A percentile compares a stretch with the other conserved stretches of the same genome.
Evolutionary conservation across 768 basidiomycete genomes (phyloP).

Genomic region (Nidularia pulvinata): DNA sequence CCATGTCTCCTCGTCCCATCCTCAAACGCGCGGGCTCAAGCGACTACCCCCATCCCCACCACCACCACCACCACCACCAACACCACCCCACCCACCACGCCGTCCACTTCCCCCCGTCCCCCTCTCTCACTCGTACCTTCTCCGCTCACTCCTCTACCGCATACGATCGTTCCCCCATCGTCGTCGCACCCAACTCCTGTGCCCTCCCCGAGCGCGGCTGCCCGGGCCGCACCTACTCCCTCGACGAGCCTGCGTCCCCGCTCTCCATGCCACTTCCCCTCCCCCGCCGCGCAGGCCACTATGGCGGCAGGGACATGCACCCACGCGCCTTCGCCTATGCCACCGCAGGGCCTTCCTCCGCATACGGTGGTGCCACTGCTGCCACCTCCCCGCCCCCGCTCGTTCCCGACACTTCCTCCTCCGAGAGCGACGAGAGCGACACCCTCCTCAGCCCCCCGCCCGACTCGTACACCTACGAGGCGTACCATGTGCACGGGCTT

Average conservation of each 20-base stretch:
- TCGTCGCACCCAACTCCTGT: constrained; percentile 70
- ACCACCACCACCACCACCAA: constrained; percentile 15
- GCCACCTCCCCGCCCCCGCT: constrained; percentile 40
- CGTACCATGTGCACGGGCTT: constrained; percentile 21
- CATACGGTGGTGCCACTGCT: not conserved
- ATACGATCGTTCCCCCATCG: constrained; percentile 83
- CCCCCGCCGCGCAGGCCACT: constrained; percentile 12
- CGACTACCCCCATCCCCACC: constrained; percentile 19
- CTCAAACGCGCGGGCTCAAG: constrained; percentile 46
- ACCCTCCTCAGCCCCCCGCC: constrained; percentile 22
- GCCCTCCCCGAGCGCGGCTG: constrained; percentile 80
- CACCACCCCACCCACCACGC: constrained; percentile 25
- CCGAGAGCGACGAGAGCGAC: constrained; percentile 68
- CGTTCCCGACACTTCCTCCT: constrained; percentile 62
- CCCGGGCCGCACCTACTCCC: constrained; percentile 67
- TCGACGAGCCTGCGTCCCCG: constrained; percentile 31
- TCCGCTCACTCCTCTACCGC: constrained; percentile 53
- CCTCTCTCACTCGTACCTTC: constrained; percentile 48
- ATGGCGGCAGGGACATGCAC: constrained; percentile 39
- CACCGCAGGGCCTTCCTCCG: not conserved
- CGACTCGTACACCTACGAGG: constrained; percentile 9
- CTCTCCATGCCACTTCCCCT: constrained; percentile 7
- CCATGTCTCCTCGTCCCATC: constrained; percentile 52
- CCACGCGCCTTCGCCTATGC: constrained; percentile 34
- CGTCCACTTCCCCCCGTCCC: constrained; percentile 55